Base-by-base conservation (phyloP, 2,329 filamentous ascomycete species). In the Penicillium sp. region DNA sequence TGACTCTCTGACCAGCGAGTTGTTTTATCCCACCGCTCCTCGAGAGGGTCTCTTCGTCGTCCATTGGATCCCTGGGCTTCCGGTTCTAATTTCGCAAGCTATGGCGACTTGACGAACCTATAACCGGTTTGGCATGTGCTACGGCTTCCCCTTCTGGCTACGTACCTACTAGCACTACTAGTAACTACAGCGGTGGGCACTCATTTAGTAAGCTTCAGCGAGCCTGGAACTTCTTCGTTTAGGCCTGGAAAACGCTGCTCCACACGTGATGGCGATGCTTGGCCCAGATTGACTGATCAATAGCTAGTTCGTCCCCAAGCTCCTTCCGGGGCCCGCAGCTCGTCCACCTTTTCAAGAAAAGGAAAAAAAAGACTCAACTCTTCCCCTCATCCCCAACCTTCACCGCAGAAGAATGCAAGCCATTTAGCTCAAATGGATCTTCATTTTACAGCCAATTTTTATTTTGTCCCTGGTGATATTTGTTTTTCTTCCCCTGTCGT, bases 381-480 rank as follows among this genome's bases (percentile, higher is more conserved):
- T 11, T 14, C 20, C 16, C 33, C 8, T 38, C 33, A 4, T 11
- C 14, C 5, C n/a, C 5, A 2, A 4, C 16, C 8, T 40, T n/a
- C 16, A 6, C 35, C 18, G 35, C 20, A 38, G 24, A 20, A 47
- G 35, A 38, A 45, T 24, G 40, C 51, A 53, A 20, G 14, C 14
- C 42, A 38, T 53, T 30, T 46, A 46, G 51, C 51, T 53, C 51
- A 18, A 24, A 53, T 53, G 51, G 51, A 35, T 12, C 28, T 26
- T 38, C 42, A 18, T 1, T 6, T 20, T 16, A 26, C 23, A 4
- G 30, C 26, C 46, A 35, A 35, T 52, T 38, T 33, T 18, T 52
- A 35, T 56, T 40, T 57, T 50, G 57, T 52, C 47, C 49, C 61
- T 63, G 58, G 56, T 52, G 47, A 54, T 43, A 23, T 61, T 46